Evolutionary conservation across 768 basidiomycete genomes (phyloP).

Genomic region (Exsudoporus frostii): DNA sequence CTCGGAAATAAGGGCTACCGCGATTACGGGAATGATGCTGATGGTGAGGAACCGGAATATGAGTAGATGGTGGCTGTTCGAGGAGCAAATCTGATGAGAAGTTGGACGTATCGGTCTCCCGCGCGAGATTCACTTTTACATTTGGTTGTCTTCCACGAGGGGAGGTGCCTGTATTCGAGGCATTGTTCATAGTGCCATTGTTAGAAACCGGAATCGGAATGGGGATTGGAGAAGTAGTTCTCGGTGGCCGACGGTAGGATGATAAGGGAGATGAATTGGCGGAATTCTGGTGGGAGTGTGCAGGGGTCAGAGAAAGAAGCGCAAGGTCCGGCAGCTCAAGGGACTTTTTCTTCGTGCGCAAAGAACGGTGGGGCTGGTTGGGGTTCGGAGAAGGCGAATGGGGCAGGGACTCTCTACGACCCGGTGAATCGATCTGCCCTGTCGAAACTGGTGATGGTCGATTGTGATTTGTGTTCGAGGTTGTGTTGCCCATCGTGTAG

Average conservation of each 20-base stretch:
- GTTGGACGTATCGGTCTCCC: conserved; percentile 28
- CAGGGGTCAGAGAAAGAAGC: conserved; percentile 45
- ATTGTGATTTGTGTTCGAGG: conserved; percentile 30
- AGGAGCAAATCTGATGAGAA: conserved; percentile 39
- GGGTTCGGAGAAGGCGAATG: conserved; percentile 41
- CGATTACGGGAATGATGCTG: conserved; percentile 32
- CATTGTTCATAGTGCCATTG: conserved; percentile 36
- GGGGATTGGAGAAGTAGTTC: conserved; percentile 48
- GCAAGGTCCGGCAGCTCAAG: conserved; percentile 76
- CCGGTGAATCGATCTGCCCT: conserved; percentile 26
- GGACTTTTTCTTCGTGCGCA: conserved; percentile 67
- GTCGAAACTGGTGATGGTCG: conserved; percentile 24
- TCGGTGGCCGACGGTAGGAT: conserved; percentile 37
- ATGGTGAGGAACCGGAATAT: conserved; percentile 35
- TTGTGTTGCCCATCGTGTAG: conserved; percentile 33
- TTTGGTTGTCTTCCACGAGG: conserved; percentile 33
- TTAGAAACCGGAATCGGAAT: conserved; percentile 41
- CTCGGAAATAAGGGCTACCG: conserved; percentile 34
- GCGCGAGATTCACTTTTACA: conserved; percentile 26
- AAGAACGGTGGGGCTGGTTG: conserved; percentile 52
- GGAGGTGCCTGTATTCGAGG: conserved; percentile 35
- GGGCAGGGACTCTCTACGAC: conserved; percentile 18
- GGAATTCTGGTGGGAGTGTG: conserved; percentile 34
- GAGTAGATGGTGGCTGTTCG: conserved; percentile 43
- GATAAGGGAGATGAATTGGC: conserved; percentile 42